phyloP scores from a whole-genome alignment of 73 alveolate genomes.

The Uronychia setigera region DNA sequence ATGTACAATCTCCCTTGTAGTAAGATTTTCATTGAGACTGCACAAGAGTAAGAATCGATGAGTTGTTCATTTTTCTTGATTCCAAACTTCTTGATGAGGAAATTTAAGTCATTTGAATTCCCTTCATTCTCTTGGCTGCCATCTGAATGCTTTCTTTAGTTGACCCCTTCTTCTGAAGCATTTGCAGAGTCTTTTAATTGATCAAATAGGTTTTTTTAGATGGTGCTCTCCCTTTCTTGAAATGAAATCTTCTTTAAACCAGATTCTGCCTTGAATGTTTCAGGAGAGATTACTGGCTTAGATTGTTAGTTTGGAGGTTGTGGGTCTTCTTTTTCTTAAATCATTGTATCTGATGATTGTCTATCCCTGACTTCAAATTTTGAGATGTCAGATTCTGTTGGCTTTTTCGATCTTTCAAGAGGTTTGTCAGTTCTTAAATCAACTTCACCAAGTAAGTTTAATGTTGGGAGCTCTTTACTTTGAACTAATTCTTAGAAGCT shows the following conservation, averaged over 20 bases:
- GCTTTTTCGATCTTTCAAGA: slow-evolving; percentile 6
- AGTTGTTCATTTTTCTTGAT: neutral
- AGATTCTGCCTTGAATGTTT: too few relatives aligned
- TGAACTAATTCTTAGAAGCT: neutral
- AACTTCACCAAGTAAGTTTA: neutral
- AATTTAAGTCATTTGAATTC: neutral
- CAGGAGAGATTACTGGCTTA: neutral
- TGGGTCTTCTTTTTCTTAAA: too few relatives aligned
- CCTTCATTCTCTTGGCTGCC: too few relatives aligned
- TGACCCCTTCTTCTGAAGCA: too few relatives aligned
- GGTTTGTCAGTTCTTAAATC: slow-evolving; percentile 12
- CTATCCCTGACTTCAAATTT: neutral
- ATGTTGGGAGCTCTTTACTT: slow-evolving; percentile 8
- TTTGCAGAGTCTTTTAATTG: too few relatives aligned
- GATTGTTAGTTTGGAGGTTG: neutral
- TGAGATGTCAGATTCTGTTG: neutral
- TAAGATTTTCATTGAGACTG: slow-evolving; percentile 49
- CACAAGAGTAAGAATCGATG: slow-evolving; percentile 58
- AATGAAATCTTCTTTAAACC: slow-evolving; percentile 8
- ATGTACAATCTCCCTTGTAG: slow-evolving; percentile 74
- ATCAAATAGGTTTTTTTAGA: too few relatives aligned
- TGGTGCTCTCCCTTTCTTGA: too few relatives aligned
- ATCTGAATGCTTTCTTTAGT: too few relatives aligned
- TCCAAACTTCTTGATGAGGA: slow-evolving; percentile 2
- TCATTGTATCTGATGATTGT: neutral